Percentiles rank a stretch among this genome's conserved stretches.
phyloP scores from a whole-genome alignment of 495 filamentous ascomycete species.

The Aspergillus egyptiacus region DNA sequence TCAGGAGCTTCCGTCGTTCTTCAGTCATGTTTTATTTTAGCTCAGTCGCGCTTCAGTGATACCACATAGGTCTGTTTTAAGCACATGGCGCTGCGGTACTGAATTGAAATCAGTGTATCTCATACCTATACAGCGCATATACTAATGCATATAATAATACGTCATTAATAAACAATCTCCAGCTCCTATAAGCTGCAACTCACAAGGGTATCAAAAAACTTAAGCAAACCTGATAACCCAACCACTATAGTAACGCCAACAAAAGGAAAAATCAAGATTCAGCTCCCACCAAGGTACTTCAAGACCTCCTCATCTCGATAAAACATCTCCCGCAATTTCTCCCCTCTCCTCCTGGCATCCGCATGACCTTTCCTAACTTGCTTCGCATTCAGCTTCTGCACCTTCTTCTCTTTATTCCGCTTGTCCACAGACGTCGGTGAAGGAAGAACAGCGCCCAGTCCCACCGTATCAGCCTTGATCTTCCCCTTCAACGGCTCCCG shows the following conservation, averaged over 20 bases:
- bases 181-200: too few relatives aligned
- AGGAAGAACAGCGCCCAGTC: constrained; percentile 51
- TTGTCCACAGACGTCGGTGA: constrained; percentile 27
- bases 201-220: constrained; percentile 16
- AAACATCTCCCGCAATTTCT: constrained; percentile 59
- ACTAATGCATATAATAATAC: background rate
- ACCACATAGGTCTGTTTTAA: constrained; percentile 26
- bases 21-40: constrained; percentile 2
- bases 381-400: constrained; percentile 61
- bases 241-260: background rate
- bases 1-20: background rate
- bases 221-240: background rate
- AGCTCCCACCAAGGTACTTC: constrained; percentile 55
- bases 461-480: constrained; percentile 67
- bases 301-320: constrained; percentile 65
- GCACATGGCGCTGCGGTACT: constrained; percentile 12
- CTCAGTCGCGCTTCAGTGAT: constrained; percentile 37
- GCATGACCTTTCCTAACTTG: constrained; percentile 54
- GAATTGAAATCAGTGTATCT: constrained; percentile 1
- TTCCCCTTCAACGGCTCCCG: constrained; percentile 67
- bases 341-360: constrained; percentile 56
- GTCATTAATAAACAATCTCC: background rate
- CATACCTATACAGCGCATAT: background rate
- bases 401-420: constrained; percentile 41
- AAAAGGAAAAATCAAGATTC: background rate